Percentiles rank a stretch among this genome's conserved stretches.
Conservation (phyloP, 2,329 filamentous ascomycete species). For the Sclerotinia subarctica region DNA sequence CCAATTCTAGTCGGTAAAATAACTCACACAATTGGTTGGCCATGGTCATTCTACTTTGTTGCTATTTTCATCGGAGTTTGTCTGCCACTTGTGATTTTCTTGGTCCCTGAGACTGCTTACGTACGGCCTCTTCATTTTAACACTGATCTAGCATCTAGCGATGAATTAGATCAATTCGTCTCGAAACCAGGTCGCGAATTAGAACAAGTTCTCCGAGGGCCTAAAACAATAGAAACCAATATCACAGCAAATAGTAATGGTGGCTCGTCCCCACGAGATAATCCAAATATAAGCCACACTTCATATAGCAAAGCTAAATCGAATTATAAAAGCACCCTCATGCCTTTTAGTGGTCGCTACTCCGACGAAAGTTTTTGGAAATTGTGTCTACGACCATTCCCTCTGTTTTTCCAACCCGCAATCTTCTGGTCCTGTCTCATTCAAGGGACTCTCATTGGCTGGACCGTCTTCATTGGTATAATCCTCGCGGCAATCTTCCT, state of each 20-base stretch:
- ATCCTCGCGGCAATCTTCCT: slow-evolving; percentile 80
- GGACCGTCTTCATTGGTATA: slow-evolving; percentile 90
- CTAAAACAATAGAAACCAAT: slow-evolving; percentile 15
- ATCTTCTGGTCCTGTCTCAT: slow-evolving; percentile 78
- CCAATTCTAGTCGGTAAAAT: slow-evolving; percentile 91
- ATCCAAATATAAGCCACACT: background rate
- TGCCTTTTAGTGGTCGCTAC: slow-evolving; percentile 78
- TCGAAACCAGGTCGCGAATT: slow-evolving; percentile 18
- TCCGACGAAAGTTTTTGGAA: slow-evolving; percentile 70
- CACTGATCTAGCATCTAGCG: slow-evolving; percentile 54
- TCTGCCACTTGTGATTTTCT: slow-evolving; percentile 69
- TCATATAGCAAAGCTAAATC: background rate
- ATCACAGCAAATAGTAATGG: slow-evolving; percentile 12
- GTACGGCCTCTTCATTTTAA: slow-evolving; percentile 64
- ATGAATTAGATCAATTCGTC: slow-evolving; percentile 24
- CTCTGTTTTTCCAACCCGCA: slow-evolving; percentile 78
- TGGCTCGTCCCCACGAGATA: background rate
- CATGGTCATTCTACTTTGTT: slow-evolving; percentile 85
- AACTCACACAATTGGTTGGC: slow-evolving; percentile 70
- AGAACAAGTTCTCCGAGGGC: slow-evolving; percentile 9
- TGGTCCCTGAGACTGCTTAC: slow-evolving; percentile 84
- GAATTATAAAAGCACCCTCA: slow-evolving; percentile 58
- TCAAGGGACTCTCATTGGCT: slow-evolving; percentile 88
- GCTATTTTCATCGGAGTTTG: slow-evolving; percentile 75
- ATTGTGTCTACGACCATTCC: slow-evolving; percentile 69